phyloP scores from a whole-genome alignment of 345 rosid genomes.

The Citrus trifoliata region DNA sequence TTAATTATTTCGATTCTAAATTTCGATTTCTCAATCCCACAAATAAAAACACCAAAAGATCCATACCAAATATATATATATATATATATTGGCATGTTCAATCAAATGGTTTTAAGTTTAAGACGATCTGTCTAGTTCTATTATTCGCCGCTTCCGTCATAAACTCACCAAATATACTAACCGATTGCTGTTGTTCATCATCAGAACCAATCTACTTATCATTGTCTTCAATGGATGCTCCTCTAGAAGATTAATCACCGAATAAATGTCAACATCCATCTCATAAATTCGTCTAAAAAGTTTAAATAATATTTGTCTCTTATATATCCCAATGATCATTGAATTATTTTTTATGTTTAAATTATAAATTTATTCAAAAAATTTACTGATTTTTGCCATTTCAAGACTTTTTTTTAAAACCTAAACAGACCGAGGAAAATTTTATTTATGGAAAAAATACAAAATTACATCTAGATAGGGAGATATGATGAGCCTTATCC shows the following conservation, averaged over 20 bases:
- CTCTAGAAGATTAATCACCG: constrained; percentile 69
- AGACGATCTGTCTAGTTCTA: constrained; percentile 15
- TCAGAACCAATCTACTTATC: neutral
- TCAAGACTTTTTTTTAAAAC: no score
- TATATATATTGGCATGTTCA: neutral
- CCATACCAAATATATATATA: no score
- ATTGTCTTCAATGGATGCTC: constrained; percentile 67
- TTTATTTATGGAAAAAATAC: no score
- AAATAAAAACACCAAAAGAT: neutral
- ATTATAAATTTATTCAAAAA: neutral
- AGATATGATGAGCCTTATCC: no score
- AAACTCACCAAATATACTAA: constrained; percentile 23
- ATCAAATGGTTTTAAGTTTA: constrained; percentile 33
- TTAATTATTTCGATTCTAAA: no score
- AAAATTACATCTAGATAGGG: no score
- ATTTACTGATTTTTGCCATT: constrained; percentile 50
- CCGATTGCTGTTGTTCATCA: constrained; percentile 16
- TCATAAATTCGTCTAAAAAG: constrained; percentile 77
- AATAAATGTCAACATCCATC: constrained; percentile 84
- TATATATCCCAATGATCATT: no score
- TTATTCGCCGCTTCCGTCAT: constrained; percentile 10
- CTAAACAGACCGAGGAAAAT: no score
- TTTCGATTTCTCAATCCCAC: no score
- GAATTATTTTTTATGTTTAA: neutral
- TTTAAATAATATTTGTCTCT: constrained; percentile 13